phyloP scores from a whole-genome alignment of 108 stramenopile genomes.

The Stephanodiscus triporus region DNA sequence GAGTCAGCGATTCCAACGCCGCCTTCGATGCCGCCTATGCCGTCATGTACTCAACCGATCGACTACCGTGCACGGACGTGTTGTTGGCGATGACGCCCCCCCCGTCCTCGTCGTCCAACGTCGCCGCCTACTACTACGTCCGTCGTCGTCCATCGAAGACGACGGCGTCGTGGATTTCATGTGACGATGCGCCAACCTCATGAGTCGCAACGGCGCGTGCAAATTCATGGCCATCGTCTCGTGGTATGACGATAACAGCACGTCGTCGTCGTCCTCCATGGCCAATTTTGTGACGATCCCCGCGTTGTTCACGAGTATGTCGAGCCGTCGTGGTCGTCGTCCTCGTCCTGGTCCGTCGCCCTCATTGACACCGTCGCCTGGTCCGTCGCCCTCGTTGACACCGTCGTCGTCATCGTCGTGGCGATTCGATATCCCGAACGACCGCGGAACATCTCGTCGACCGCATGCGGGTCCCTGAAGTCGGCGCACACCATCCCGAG shows the following conservation, averaged over 20 bases:
- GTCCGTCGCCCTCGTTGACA: too few relatives aligned
- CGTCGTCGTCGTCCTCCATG: slow-evolving; percentile 59
- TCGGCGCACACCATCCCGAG: slow-evolving; percentile 61
- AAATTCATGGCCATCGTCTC: slow-evolving; percentile 69
- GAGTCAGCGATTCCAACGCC: slow-evolving; percentile 59
- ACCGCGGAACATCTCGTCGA: slow-evolving; percentile 43
- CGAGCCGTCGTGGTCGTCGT: slow-evolving; percentile 10
- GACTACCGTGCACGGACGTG: slow-evolving; percentile 61
- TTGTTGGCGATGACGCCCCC: slow-evolving; percentile 65
- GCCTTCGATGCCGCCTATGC: slow-evolving; percentile 70
- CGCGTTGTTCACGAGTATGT: slow-evolving; percentile 74
- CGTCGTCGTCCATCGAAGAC: too few relatives aligned
- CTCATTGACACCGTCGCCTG: too few relatives aligned
- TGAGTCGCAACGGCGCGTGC: slow-evolving; percentile 61
- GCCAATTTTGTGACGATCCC: slow-evolving; percentile 70
- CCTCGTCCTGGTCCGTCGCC: too few relatives aligned
- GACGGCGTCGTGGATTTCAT: slow-evolving; percentile 33
- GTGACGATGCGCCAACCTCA: slow-evolving; percentile 46
- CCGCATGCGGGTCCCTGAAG: slow-evolving; percentile 45
- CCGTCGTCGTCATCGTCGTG: neutral
- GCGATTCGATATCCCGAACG: slow-evolving; percentile 23
- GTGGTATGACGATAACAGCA: slow-evolving; percentile 52
- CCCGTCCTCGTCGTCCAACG: slow-evolving; percentile 13
- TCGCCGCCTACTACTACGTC: too few relatives aligned
- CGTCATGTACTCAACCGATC: slow-evolving; percentile 63